Base-by-base conservation (phyloP, 2,329 filamentous ascomycete genomes). In the Botrytis galanthina region DNA sequence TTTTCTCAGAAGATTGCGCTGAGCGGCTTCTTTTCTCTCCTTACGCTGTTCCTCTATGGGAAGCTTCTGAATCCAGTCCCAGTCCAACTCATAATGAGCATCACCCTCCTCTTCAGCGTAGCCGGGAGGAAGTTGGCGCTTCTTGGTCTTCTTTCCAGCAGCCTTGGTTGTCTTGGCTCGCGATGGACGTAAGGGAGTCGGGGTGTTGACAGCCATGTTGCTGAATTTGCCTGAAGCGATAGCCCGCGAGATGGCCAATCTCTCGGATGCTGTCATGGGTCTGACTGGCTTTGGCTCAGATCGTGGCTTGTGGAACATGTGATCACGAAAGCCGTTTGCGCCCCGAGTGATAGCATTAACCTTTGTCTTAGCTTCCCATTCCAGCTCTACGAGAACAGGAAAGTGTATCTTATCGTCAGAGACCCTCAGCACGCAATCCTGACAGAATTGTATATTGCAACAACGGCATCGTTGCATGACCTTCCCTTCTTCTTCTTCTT, bases 381-480 rank as follows among this genome's bases (percentile, higher is more conserved):
- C 61, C 70, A 72, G 29, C 12, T 61, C 32, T 20, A 9, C 37
- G 8, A 48, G 62, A 26, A 46, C 37, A 20, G 70, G 70, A 35
- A 35, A 67, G 9, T 72, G 70, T 1, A 18, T 18, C 4, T 26
- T 6, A 22, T 72, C 70, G 3, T 37, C 22, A 4, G 61, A 67
- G 8, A 72, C 42, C 12, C 10, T 26, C 9, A 10, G 7, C 5
- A 51, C 32, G 16, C 70, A 72, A 2, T 35, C 39, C 37, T 46
- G 48, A 10, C 63, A 64, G 4, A 72, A 72, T 10, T 72, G 70
- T 3, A 18, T 59, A 4, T 72, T 72, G 3, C 70, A 72, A 20
- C 37, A 9, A 8, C 10, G 22, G 22, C 70, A 72, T 29, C 70
- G 29, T 39, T 72, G 70, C 46, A 72, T 51, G 7, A 72, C 70